Base-by-base conservation (phyloP, 208 protist species). In the Tetramitus jugosus region DNA sequence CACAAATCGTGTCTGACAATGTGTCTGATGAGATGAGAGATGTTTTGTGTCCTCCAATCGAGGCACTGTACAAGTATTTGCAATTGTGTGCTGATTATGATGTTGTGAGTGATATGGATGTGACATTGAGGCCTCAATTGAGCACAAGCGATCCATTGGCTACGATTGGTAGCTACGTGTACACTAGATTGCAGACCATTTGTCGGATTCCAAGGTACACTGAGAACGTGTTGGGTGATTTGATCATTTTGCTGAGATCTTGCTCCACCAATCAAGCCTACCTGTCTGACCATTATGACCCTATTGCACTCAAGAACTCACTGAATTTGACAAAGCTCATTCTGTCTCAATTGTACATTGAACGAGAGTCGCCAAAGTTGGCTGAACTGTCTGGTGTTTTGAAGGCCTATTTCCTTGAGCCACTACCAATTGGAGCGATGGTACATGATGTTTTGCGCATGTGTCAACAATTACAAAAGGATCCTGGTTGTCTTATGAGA, bases 51-150 rank as follows among this genome's bases (percentile, higher is more conserved):
- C 64, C 64, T 49, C 64, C 64, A 33, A 40, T 71, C 35, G 64
- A 71, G 8, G 40, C 39, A 35, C n/a, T 71, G 14, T 71, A 71
- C n/a, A 71, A 71, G 31, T 71, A 71, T 46, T 49, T 71, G 17
- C 40, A 49, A 1, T 13, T 45, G 26, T 69, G 62, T 69, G 62
- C 31, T 8, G 62, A 69, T 45, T 69, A 69, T 45, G 62, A 69
- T 69, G 62, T 69, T 45, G 39, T 43, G 39, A 69, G 33, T 43
- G 62, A 69, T 29, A 43, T 4, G 37, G 62, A 69, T 69, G 23
- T 31, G 10, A 7, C 39, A 29, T 69, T 69, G 35, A 69, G 62
- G 43, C 62, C 62, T 43, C 23, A 13, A n/a, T n/a, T 69, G 39
- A 45, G 37, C 10, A 29, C 29, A 2, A 17, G 43, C 13, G 62